Evolutionary conservation across 1,284 basidiomycete genomes (phyloP).

Genomic region (Albatrellus sp.): DNA sequence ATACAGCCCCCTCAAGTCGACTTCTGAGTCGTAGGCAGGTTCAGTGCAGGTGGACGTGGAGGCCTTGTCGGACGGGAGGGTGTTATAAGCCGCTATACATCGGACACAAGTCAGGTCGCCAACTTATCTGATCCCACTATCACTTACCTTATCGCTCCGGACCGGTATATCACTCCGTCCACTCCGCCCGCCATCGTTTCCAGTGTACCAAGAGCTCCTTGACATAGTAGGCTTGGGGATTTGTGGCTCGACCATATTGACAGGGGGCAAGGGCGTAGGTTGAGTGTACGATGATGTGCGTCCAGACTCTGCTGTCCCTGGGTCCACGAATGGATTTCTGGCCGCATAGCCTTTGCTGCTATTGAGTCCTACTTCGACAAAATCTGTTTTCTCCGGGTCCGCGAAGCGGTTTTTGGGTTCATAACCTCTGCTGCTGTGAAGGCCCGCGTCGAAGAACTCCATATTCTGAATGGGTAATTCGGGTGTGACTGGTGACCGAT

Average conservation of each 20-base stretch:
- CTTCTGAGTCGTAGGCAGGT: too few species aligned
- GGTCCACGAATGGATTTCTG: conserved; percentile 1
- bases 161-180: conserved; percentile 1
- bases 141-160: conserved; percentile 3
- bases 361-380: too few species aligned
- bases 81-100: too few species aligned
- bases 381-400: too few species aligned
- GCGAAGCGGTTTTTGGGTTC: neutral
- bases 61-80: too few species aligned
- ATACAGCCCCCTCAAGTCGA: too few species aligned
- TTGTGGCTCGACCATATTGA: neutral
- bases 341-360: too few species aligned
- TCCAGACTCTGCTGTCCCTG: conserved; percentile 1
- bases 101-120: too few species aligned
- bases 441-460: conserved; percentile 19
- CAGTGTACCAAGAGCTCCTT: conserved; percentile 1
- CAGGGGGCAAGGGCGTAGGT: too few species aligned
- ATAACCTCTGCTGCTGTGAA: conserved; percentile 6
- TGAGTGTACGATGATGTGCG: too few species aligned
- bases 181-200: neutral
- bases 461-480: conserved; percentile 23
- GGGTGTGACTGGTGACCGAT: conserved; percentile 4
- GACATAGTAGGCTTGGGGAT: conserved; percentile 1
- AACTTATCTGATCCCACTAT: too few species aligned
- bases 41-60: conserved; percentile 1